phyloP scores from a whole-genome alignment of 208 protist genomes.

The Acanthamoeba culbertsoni region DNA sequence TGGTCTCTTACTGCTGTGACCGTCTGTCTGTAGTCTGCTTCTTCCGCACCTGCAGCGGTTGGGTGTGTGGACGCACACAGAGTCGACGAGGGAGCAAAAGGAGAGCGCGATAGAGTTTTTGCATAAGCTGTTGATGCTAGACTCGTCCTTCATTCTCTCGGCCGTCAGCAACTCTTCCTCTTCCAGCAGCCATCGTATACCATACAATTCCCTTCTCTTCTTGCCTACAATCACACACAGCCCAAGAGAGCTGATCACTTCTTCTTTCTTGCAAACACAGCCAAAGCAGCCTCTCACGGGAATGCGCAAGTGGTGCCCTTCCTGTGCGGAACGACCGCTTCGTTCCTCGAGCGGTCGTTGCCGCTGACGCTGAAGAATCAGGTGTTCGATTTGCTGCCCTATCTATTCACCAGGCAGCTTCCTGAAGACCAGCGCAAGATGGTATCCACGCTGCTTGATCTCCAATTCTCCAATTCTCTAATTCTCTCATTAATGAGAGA shows the following conservation, averaged over 20 bases:
- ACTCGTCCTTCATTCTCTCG: constrained; percentile 7
- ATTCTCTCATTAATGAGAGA: background rate
- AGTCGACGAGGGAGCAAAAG: constrained; percentile 38
- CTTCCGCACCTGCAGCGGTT: constrained; percentile 47
- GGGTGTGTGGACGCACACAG: constrained; percentile 33
- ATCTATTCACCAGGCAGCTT: constrained; percentile 35
- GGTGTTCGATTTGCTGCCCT: constrained; percentile 50
- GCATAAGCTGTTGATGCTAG: constrained; percentile 39
- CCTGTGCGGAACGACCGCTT: background rate
- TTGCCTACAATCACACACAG: no score
- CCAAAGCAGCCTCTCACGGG: background rate
- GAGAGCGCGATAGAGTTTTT: constrained; percentile 52
- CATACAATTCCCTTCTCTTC: no score
- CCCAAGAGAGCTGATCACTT: no score
- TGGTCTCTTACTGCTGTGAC: background rate
- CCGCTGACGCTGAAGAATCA: constrained; percentile 33
- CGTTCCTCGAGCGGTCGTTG: constrained; percentile 39
- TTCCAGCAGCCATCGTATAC: background rate
- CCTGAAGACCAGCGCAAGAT: background rate
- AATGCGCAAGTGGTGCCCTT: background rate
- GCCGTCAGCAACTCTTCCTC: background rate
- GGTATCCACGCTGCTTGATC: background rate
- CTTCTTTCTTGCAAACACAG: background rate
- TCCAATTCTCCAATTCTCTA: background rate
- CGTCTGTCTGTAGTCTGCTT: background rate